Evolutionary conservation across 805 yeast species (phyloP).

Genomic region (Wickerhamiella azymoides): DNA sequence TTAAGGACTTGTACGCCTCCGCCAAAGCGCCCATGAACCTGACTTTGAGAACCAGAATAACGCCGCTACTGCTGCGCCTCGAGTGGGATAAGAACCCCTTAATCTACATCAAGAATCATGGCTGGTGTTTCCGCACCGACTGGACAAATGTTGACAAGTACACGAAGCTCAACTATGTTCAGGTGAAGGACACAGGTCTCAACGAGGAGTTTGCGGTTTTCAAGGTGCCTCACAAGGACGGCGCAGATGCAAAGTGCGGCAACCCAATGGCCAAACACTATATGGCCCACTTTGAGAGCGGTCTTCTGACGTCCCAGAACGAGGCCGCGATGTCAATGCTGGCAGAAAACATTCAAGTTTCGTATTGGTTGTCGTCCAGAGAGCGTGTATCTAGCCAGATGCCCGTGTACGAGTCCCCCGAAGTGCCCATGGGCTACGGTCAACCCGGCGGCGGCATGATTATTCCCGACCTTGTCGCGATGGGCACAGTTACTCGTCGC

Average conservation of each 20-base stretch:
- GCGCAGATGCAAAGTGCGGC: constrained; percentile 59
- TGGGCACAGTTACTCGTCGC: constrained; percentile 95
- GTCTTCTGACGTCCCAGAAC: constrained; percentile 54
- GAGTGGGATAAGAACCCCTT: constrained; percentile 80
- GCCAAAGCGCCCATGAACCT: constrained; percentile 37
- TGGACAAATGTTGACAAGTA: constrained; percentile 22
- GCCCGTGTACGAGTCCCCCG: constrained; percentile 44
- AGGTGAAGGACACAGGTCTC: constrained; percentile 15
- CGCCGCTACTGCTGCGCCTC: constrained; percentile 62
- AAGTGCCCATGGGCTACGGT: constrained; percentile 15
- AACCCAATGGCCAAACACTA: constrained; percentile 67
- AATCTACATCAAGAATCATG: constrained; percentile 60
- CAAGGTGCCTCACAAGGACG: constrained; percentile 81
- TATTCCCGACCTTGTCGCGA: constrained; percentile 68
- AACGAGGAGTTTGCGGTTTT: constrained; percentile 27
- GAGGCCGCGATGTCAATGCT: constrained; percentile 65
- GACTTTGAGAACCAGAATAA: constrained; percentile 56
- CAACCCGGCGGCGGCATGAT: constrained; percentile 45
- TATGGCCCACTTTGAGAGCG: constrained; percentile 56
- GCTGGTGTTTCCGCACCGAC: constrained; percentile 77
- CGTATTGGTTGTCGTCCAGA: constrained; percentile 89
- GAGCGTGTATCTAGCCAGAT: constrained; percentile 74
- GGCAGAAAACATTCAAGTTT: constrained; percentile 59
- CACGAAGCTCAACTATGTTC: constrained; percentile 27
- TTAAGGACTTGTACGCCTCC: constrained; percentile 39